Base-by-base conservation (phyloP, 1,284 basidiomycete species). In the Trichosporon faecale region DNA sequence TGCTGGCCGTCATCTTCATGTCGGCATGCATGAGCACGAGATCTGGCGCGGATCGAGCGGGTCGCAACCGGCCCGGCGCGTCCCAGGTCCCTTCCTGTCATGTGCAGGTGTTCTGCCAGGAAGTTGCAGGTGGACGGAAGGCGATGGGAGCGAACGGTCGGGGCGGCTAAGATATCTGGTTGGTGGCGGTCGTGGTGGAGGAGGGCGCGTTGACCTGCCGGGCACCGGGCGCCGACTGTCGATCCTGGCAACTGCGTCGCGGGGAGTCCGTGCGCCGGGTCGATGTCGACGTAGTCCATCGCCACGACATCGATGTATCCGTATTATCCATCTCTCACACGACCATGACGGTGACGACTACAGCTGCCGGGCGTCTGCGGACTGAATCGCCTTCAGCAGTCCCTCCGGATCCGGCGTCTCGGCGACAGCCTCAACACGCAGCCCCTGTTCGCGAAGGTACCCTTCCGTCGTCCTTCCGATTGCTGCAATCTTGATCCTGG, bases 381-480 rank as follows among this genome's bases (percentile, higher is more conserved):
- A 64, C 5, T 25, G 23, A 8, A 79, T 72, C 29, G 75, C 77
- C 14, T 69, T 63, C 3, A 76, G 29, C 37, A 81, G 27, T 0
- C 80, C 79, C 8, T 72, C 68, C 1, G 81, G 74, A 60, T 74
- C 78, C 7, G 82, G 82, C 67, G 75, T 73, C 11, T 73, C 68
- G 2, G 81, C 82, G 1, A 80, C 75, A 0, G 79, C 81, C 69
- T 80, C 71, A 0, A 80, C 76, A 14, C 67, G 64, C 6, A 77
- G 65, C 5, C 73, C 66, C 6, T 70, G 57, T 11, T 67, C 66
- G 14, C 61, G 44, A 14, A 82, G 66, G 57, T 66, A 79, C 12
- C 66, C 68, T 27, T 68, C 71, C 1, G 81, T 83, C 40, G 81
- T 83, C 65, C 80, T 75, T 9, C 82, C 82, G 29, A 83, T 82